phyloP scores from a whole-genome alignment of 257 asterid genomes.

The Lithospermum erythrorhizon region DNA sequence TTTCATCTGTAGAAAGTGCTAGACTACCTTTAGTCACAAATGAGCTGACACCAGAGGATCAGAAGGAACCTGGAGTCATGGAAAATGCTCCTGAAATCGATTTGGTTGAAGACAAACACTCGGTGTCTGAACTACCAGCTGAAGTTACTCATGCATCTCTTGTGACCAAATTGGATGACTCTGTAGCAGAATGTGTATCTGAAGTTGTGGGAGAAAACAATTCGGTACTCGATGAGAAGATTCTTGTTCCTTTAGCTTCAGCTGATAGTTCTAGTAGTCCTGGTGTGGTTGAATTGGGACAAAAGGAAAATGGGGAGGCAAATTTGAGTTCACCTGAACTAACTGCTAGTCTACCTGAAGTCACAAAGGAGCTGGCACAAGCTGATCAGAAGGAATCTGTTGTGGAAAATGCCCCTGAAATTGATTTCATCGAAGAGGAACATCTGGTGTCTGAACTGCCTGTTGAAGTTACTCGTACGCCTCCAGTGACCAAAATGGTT shows the following conservation, averaged over 20 bases:
- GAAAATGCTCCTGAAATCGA: no score
- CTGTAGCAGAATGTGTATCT: background rate
- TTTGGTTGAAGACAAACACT: background rate
- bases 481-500: background rate
- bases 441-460: background rate
- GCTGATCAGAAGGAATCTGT: background rate
- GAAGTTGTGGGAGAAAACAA: constrained; percentile 5
- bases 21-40: background rate
- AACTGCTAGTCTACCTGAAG: background rate
- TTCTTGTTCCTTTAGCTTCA: background rate
- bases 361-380: constrained; percentile 4
- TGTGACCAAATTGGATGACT: background rate
- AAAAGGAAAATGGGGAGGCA: constrained; percentile 14
- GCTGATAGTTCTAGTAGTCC: constrained; percentile 2
- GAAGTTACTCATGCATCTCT: background rate
- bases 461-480: background rate
- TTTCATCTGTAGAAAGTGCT: constrained; percentile 2
- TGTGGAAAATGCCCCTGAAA: background rate
- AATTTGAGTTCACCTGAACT: constrained; percentile 1
- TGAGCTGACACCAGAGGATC: constrained; percentile 5
- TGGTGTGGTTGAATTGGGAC: background rate
- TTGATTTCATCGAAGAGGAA: background rate
- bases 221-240: background rate
- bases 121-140: background rate
- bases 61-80: background rate